Evolutionary conservation across 345 rosid species (phyloP).

Genomic region (Ceriops tagal): DNA sequence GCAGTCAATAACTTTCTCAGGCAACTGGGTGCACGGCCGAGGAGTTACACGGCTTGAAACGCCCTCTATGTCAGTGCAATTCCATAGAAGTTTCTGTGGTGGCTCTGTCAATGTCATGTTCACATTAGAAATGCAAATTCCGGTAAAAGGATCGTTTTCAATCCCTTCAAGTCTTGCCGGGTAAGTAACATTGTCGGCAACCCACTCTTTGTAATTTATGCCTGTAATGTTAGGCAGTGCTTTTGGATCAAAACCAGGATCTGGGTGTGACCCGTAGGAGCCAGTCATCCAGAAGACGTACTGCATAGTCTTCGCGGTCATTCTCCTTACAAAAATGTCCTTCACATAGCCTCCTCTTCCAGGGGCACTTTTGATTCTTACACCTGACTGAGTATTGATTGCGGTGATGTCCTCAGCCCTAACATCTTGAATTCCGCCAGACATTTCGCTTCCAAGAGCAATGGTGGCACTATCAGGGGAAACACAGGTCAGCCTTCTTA

Average conservation of each 20-base stretch:
- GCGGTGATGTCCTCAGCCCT: conserved; percentile 57
- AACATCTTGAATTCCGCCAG: conserved; percentile 69
- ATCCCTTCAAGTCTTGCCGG: conserved; percentile 34
- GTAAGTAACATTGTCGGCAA: conserved; percentile 52
- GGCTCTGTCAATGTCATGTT: conserved; percentile 36
- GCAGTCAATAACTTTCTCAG: conserved; percentile 43
- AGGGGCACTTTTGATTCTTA: conserved; percentile 57
- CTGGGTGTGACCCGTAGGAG: conserved; percentile 51
- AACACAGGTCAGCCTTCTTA: conserved; percentile 64
- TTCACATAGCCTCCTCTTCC: conserved; percentile 80
- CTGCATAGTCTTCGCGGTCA: conserved; percentile 56
- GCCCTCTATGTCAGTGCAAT: conserved; percentile 53
- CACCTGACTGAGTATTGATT: conserved; percentile 49
- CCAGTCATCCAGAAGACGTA: conserved; percentile 78
- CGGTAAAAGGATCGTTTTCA: conserved; percentile 42
- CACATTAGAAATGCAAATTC: conserved; percentile 68
- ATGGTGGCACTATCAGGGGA: conserved; percentile 75
- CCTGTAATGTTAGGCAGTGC: conserved; percentile 49
- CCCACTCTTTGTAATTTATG: conserved; percentile 51
- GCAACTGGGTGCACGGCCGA: conserved; percentile 45
- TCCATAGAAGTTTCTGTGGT: conserved; percentile 53
- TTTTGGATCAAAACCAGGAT: conserved; percentile 47
- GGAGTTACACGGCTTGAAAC: conserved; percentile 52
- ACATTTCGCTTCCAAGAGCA: conserved; percentile 89
- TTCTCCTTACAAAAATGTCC: conserved; percentile 52